Evolutionary conservation across 2,329 filamentous ascomycete species (phyloP).

Genomic region (Bretziella fagacearum): DNA sequence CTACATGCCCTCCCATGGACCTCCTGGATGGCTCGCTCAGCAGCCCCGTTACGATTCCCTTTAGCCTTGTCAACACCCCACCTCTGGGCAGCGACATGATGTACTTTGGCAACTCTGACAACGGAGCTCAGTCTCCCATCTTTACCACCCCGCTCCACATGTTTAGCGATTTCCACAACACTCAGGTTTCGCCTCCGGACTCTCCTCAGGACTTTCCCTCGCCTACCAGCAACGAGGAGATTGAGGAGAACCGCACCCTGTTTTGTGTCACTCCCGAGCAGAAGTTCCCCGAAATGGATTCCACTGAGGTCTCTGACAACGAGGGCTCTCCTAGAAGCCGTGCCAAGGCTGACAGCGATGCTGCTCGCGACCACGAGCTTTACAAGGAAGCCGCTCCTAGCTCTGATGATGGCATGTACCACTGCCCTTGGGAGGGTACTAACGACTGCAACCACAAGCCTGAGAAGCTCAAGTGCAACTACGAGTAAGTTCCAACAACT

Average conservation of each 20-base stretch:
- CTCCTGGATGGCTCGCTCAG: conserved; percentile 8
- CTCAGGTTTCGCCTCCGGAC: conserved; percentile 16
- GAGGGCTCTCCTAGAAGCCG: conserved; percentile 22
- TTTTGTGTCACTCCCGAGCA: conserved; percentile 26
- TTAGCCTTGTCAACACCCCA: conserved; percentile 4
- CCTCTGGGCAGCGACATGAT: conserved; percentile 4
- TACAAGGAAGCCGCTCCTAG: conserved; percentile 48
- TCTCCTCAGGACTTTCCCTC: conserved; percentile 14
- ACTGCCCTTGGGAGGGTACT: conserved; percentile 72
- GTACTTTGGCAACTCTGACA: conserved; percentile 3
- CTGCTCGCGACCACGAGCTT: conserved; percentile 47
- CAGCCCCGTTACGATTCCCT: conserved; percentile 7
- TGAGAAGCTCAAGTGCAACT: conserved; percentile 97
- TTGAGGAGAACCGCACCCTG: conserved; percentile 13
- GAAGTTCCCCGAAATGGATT: conserved; percentile 23
- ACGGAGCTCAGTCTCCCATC: conserved; percentile 1
- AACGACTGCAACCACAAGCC: conserved; percentile 68
- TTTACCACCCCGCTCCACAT: conserved; percentile 11
- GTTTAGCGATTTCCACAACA: conserved; percentile 1
- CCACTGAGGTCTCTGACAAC: conserved; percentile 14
- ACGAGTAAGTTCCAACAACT: conserved; percentile 57
- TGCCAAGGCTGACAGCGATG: conserved; percentile 36
- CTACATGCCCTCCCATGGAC: conserved; percentile 7
- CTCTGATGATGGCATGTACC: conserved; percentile 64
- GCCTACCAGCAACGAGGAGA: conserved; percentile 8